Percentiles rank a stretch among this genome's conserved stretches.
These are phyloP conservation scores for Trichoderma sp. DNA, from an alignment of 2,329 filamentous ascomycete genomes.

Conservation along the genomic window DNA sequence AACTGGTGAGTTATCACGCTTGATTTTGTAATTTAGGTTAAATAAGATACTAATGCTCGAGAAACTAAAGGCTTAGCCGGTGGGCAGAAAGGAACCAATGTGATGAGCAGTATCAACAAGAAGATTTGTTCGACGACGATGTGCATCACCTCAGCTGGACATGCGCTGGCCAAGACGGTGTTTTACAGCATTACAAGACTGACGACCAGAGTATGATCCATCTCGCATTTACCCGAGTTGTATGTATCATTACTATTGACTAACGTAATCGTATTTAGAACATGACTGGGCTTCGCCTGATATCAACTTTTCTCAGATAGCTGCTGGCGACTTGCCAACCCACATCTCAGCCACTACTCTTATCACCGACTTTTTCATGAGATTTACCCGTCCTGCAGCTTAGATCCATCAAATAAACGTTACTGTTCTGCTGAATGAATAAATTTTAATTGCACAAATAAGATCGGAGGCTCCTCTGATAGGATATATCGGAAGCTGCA, in stretches of 20 bases:
- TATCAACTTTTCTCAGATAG: conserved; percentile 42
- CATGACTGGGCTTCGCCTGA: conserved; percentile 47
- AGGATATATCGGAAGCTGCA: too few species aligned
- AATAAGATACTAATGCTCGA: not conserved
- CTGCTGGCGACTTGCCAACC: conserved; percentile 38
- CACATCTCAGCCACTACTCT: conserved; percentile 43
- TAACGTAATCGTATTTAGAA: conserved; percentile 21
- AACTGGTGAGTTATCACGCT: conserved; percentile 27
- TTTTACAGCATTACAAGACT: conserved; percentile 44
- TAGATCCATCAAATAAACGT: not conserved
- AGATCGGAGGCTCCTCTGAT: not conserved
- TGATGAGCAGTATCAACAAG: conserved; percentile 29
- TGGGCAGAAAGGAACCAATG: conserved; percentile 43
- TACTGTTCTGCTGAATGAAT: accelerated
- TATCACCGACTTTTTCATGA: conserved; percentile 45
- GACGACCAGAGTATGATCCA: conserved; percentile 35
- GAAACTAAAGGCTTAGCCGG: conserved; percentile 33
- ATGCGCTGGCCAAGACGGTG: conserved; percentile 35
- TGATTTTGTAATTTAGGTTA: not conserved
- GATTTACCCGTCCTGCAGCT: conserved; percentile 26
- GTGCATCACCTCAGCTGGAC: conserved; percentile 44
- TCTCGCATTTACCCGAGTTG: too few species aligned
- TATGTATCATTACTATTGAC: not conserved
- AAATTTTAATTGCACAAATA: not conserved
- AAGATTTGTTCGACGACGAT: conserved; percentile 36